Conservation (phyloP, 805 yeast species). For the Cyberlindnera japonica region DNA sequence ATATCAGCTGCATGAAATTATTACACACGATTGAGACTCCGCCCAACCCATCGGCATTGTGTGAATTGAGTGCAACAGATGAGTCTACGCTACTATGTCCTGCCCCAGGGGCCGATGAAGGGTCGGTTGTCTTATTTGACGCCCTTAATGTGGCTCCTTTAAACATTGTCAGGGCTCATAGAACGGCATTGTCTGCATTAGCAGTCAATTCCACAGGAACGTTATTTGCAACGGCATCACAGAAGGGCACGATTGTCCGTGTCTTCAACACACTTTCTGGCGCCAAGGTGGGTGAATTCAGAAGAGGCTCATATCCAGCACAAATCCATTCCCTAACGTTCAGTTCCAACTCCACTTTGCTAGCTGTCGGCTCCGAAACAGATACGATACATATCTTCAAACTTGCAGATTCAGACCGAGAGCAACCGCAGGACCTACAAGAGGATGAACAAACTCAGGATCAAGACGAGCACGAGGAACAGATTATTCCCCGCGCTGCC, state of each 20-base stretch:
- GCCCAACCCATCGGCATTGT: conserved; percentile 37
- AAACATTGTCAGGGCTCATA: conserved; percentile 84
- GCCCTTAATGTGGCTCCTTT: conserved; percentile 69
- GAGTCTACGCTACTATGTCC: conserved; percentile 54
- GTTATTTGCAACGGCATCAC: conserved; percentile 83
- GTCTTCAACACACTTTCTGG: conserved; percentile 65
- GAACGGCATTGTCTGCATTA: conserved; percentile 64
- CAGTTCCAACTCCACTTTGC: conserved; percentile 43
- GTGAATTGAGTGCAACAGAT: conserved; percentile 37
- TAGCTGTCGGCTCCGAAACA: conserved; percentile 58
- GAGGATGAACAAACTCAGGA: conserved; percentile 7
- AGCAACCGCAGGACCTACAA: neutral
- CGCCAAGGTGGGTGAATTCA: conserved; percentile 60
- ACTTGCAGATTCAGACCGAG: conserved; percentile 21
- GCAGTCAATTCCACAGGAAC: conserved; percentile 72
- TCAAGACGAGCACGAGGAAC: conserved; percentile 14
- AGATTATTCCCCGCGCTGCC: conserved; percentile 11
- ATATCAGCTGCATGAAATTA: conserved; percentile 83
- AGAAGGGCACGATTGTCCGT: conserved; percentile 84
- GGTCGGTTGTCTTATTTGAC: conserved; percentile 68
- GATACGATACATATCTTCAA: conserved; percentile 66
- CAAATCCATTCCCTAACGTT: conserved; percentile 50
- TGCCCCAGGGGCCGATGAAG: conserved; percentile 36
- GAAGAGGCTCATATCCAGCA: conserved; percentile 74
- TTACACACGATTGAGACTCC: conserved; percentile 63